A percentile compares a stretch with the other conserved stretches of the same genome.
Evolutionary conservation across 345 rosid genomes (phyloP).

Genomic region (Rhodamnia rubescens): DNA sequence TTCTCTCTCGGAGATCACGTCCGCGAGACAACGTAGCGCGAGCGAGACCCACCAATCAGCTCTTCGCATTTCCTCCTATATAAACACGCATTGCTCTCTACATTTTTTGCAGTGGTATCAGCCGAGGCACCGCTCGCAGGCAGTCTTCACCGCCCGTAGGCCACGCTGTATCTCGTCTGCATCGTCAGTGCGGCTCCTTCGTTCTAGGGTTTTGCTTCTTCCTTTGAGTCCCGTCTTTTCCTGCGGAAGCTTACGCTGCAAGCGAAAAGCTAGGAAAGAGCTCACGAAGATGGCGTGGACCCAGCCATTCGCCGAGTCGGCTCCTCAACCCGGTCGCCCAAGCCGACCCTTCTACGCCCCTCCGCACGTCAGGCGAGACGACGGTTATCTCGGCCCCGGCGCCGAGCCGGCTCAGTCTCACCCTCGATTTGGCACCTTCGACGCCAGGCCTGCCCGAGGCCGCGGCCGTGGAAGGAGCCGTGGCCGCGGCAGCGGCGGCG

Average conservation of each 20-base stretch:
- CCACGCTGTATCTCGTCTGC: no score
- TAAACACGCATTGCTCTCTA: background rate
- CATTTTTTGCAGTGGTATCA: background rate
- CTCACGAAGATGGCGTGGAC: no score
- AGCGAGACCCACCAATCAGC: no score
- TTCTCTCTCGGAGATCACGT: no score
- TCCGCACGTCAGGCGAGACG: conserved; percentile 10
- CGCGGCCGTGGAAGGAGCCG: conserved; percentile 7
- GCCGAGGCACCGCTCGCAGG: background rate
- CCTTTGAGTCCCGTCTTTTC: no score
- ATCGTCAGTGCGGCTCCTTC: no score
- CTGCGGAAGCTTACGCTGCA: no score
- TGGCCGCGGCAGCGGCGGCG: background rate
- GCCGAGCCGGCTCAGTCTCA: background rate
- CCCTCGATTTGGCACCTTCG: background rate
- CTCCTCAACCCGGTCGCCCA: background rate
- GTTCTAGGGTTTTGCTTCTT: no score
- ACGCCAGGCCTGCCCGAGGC: background rate
- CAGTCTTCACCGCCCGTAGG: background rate
- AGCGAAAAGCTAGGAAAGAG: no score
- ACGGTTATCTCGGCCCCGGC: background rate
- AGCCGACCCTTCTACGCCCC: conserved; percentile 15
- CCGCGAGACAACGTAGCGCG: no score
- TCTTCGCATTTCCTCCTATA: no score
- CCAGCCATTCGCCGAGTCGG: no score